Percentiles rank a stretch among this genome's conserved stretches.
These are phyloP conservation scores for Bertia moriformis DNA, from an alignment of 2,329 filamentous ascomycete species.

Conservation along the genomic window DNA sequence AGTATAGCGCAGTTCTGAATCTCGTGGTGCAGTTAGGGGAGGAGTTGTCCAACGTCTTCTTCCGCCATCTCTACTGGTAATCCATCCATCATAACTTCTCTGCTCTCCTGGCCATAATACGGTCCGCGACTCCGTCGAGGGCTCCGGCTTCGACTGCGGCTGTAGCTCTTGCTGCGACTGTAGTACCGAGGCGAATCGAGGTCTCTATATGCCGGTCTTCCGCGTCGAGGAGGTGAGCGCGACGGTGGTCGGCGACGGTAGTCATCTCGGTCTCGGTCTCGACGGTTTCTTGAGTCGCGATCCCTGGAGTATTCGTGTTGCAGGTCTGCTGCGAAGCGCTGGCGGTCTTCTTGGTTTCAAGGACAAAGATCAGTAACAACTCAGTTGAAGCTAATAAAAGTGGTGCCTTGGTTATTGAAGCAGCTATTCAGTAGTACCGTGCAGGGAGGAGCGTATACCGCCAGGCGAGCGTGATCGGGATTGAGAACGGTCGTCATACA, in stretches of 20 bases:
- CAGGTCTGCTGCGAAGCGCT: slow-evolving; percentile 5
- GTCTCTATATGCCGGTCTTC: neutral
- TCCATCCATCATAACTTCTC: slow-evolving; percentile 32
- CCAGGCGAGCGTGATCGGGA: slow-evolving; percentile 19
- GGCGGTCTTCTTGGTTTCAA: slow-evolving; percentile 8
- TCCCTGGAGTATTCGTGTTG: slow-evolving; percentile 15
- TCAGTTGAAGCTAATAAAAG: too few species aligned
- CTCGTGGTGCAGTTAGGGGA: slow-evolving; percentile 1
- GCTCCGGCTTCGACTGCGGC: slow-evolving; percentile 7
- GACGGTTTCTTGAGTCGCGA: slow-evolving; percentile 12
- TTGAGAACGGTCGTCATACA: slow-evolving; percentile 26
- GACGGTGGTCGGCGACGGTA: neutral
- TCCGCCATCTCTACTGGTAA: slow-evolving; percentile 29
- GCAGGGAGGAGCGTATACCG: slow-evolving; percentile 3
- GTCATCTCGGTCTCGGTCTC: slow-evolving; percentile 21
- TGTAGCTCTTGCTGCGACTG: neutral
- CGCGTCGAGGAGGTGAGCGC: neutral
- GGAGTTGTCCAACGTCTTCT: slow-evolving; percentile 28
- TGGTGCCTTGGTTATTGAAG: too few species aligned
- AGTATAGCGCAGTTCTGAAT: slow-evolving; percentile 6
- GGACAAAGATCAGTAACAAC: slow-evolving; percentile 24
- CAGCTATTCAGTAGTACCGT: too few species aligned
- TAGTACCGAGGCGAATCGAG: slow-evolving; percentile 13
- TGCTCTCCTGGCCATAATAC: slow-evolving; percentile 23
- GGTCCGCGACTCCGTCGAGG: slow-evolving; percentile 18